These are phyloP conservation scores for Didymella lethalis DNA, from an alignment of 2,329 filamentous ascomycete species.

Conservation along the genomic window DNA sequence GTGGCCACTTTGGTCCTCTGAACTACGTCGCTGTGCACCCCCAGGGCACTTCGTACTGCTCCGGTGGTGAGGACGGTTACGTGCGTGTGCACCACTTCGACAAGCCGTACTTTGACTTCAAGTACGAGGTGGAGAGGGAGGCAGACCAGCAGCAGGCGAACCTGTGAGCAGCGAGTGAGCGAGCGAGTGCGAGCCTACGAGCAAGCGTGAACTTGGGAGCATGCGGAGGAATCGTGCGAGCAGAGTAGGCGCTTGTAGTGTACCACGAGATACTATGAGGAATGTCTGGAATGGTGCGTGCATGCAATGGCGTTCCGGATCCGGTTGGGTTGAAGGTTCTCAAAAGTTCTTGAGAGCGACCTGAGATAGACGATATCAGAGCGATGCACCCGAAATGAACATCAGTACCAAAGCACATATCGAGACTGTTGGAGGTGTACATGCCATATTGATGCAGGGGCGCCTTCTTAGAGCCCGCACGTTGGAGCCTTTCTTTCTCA, in stretches of 20 bases:
- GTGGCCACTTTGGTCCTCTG: constrained; percentile 94
- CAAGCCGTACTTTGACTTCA: constrained; percentile 97
- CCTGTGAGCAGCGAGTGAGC: not conserved
- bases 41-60: constrained; percentile 89
- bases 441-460: too few species aligned
- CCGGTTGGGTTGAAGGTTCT: constrained; percentile 27
- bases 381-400: constrained; percentile 21
- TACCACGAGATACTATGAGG: constrained; percentile 26
- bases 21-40: constrained; percentile 97
- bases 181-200: constrained; percentile 16
- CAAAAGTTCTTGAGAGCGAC: constrained; percentile 33
- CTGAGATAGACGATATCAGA: constrained; percentile 26
- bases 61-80: constrained; percentile 97
- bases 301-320: constrained; percentile 50
- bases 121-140: constrained; percentile 97
- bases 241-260: constrained; percentile 14
- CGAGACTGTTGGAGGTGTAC: not conserved
- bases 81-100: constrained; percentile 98
- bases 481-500: not conserved
- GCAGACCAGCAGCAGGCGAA: constrained; percentile 42
- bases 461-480: too few species aligned
- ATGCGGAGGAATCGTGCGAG: not conserved
- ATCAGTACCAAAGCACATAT: constrained; percentile 5
- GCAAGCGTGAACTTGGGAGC: constrained; percentile 41
- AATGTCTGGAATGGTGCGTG: constrained; percentile 42